Conservation (phyloP, 345 rosid genomes). For the Linum usitatissimum region DNA sequence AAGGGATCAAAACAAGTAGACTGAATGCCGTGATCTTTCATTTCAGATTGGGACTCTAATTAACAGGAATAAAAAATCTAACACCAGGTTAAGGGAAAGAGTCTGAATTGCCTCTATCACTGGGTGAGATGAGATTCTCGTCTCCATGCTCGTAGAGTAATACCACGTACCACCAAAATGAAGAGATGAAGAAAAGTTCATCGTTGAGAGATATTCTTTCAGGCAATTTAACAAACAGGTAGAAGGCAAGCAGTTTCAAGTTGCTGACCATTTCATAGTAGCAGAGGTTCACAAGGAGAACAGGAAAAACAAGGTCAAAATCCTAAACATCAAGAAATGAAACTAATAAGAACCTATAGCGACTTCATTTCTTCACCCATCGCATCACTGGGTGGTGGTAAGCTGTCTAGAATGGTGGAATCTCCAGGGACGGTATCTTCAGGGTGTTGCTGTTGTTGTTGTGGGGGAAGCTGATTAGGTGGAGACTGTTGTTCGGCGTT, state of each 20-base stretch:
- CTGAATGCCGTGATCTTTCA: background rate
- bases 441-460: conserved; percentile 8
- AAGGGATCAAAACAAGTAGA: background rate
- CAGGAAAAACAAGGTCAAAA: no score
- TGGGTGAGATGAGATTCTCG: background rate
- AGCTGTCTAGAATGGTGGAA: background rate
- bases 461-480: conserved; percentile 1
- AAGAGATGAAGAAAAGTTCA: background rate
- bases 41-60: background rate
- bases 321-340: background rate
- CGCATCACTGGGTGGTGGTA: background rate
- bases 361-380: background rate
- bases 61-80: background rate
- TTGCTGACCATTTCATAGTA: background rate
- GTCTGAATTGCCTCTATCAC: background rate
- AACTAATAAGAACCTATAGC: background rate
- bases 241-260: background rate
- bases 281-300: background rate
- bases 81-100: background rate
- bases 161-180: background rate
- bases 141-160: no score
- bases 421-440: background rate
- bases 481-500: conserved; percentile 26
- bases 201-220: background rate
- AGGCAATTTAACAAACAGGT: background rate